Evolutionary conservation across 805 yeast genomes (phyloP).

Genomic region (Phaffomyces opuntiae): DNA sequence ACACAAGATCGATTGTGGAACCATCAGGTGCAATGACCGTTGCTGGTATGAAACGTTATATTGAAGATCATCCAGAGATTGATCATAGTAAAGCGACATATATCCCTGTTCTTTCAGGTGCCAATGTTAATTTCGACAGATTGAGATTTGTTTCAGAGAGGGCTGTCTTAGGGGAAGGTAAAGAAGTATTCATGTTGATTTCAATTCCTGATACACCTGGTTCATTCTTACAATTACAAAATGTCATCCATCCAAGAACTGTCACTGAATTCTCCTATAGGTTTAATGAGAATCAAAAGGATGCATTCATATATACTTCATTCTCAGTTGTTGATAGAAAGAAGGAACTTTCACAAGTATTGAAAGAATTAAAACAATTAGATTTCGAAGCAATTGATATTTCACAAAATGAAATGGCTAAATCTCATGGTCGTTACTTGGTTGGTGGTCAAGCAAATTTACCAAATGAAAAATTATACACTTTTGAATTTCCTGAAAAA

Average conservation of each 20-base stretch:
- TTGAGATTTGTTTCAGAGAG: conserved; percentile 94
- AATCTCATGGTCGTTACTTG: conserved; percentile 90
- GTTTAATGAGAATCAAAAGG: conserved; percentile 31
- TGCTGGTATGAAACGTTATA: conserved; percentile 87
- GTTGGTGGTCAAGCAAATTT: conserved; percentile 86
- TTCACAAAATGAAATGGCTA: conserved; percentile 90
- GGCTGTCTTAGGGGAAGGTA: conserved; percentile 97
- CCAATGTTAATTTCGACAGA: conserved; percentile 97
- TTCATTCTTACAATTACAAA: conserved; percentile 72
- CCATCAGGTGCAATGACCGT: conserved; percentile 97
- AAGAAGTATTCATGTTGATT: conserved; percentile 85
- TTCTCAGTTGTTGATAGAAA: conserved; percentile 76
- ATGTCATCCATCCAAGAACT: conserved; percentile 74
- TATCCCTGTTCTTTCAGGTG: conserved; percentile 87
- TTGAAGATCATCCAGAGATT: conserved; percentile 58
- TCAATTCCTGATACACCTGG: conserved; percentile 93
- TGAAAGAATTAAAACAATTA: conserved; percentile 46
- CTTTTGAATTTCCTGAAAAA: conserved; percentile 94
- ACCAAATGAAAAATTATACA: conserved; percentile 66
- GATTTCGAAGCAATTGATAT: conserved; percentile 79
- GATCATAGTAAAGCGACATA: conserved; percentile 67
- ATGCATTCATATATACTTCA: conserved; percentile 81
- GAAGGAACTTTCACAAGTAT: conserved; percentile 62
- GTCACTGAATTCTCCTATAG: conserved; percentile 95
- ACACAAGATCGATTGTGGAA: conserved; percentile 87